Evolutionary conservation across 2,329 filamentous ascomycete genomes (phyloP), one percentile per base, ranked within the genome.

Genomic region (Lachnellula occidentalis): DNA sequence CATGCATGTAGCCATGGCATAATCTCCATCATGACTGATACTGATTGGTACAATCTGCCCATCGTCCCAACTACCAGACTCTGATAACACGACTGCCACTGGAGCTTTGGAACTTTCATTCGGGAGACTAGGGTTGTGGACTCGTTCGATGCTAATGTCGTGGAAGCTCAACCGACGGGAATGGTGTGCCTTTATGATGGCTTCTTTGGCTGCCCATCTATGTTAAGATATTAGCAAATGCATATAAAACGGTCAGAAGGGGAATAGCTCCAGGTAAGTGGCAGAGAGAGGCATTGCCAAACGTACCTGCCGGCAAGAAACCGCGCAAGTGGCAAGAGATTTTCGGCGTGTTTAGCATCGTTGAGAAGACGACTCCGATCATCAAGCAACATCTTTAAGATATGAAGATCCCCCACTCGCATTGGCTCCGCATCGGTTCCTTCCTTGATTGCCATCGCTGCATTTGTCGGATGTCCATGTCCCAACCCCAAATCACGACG

Each of bases 11-110:
- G 87, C 87, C 19, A 80, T 85, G 9, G 90, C 90, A 71, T 91
- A 95, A 7, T 90, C 86, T 2, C 82, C 85, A 70, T 96, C 92
- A 69, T 96, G 92, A 65, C 87, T 94, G 63, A 96, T 95, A 56
- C 87, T 92, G 45, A 96, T 68, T 64, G 81, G 76, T 14, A 85
- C 90, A 48, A 82, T 74, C 60, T 83, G 79, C n/a, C 72, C 73
- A 31, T 68, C 60, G 5, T 64, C 58, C n/a, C 52, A 59, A 19
- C 50, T 51, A 17, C 56, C 75, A 68, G 41, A 57, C 61, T 67
- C 17, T 55, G 64, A 15, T 54, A 48, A 46, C 8, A 67, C 55
- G 12, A 65, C 36, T 9, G 58, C 58, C 11, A 61, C 19, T 15
- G 66, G 67, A 6, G 63, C 53, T 47, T 45, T 48, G 2, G 57